These are phyloP conservation scores for Cucurbita argyrosperma DNA, from an alignment of 306 rosid species.

Conservation along the genomic window DNA sequence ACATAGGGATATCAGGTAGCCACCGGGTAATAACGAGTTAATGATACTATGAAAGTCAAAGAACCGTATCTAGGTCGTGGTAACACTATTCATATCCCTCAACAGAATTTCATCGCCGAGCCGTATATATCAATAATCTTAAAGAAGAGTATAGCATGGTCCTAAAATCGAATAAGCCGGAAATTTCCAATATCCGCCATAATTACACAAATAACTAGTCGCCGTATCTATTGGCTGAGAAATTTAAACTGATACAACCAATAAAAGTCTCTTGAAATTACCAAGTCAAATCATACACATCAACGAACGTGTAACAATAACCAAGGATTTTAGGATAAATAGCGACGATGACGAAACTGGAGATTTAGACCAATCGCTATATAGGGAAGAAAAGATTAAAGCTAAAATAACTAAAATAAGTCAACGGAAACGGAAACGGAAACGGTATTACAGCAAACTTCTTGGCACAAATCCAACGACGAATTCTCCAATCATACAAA, in stretches of 20 bases:
- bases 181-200: not conserved
- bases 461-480: not conserved
- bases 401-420: not conserved
- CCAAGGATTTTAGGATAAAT: not conserved
- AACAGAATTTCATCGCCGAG: not conserved
- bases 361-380: not conserved
- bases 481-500: constrained; percentile 1
- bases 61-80: not conserved
- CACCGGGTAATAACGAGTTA: not conserved
- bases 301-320: not conserved
- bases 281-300: not conserved
- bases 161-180: not conserved
- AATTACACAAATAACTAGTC: not conserved
- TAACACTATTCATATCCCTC: not conserved
- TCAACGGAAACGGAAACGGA: constrained; percentile 10
- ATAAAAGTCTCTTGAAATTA: not conserved
- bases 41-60: not conserved
- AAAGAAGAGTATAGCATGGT: not conserved
- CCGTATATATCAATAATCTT: not conserved
- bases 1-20: not conserved
- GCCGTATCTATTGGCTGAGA: not conserved
- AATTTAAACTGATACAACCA: not conserved
- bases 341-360: not conserved
- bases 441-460: not conserved
- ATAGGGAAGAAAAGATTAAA: not conserved